Evolutionary conservation across 495 filamentous ascomycete species (phyloP).

Genomic region (Penicillium samsonianum): DNA sequence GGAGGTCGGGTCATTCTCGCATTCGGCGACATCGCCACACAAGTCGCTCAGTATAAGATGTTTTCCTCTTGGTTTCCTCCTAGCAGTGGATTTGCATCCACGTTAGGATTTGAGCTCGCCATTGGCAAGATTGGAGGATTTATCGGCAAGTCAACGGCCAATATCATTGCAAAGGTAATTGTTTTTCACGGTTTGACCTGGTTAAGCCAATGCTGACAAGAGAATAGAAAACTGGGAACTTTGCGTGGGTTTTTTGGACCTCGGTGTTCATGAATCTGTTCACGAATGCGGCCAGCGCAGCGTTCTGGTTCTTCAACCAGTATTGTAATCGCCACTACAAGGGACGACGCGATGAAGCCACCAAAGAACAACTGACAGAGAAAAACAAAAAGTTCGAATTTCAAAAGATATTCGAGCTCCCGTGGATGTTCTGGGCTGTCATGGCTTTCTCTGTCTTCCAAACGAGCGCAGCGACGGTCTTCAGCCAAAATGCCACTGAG

Average conservation of each 20-base stretch:
- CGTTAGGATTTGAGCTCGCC: conserved; percentile 43
- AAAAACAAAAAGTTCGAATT: conserved; percentile 50
- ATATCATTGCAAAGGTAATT: conserved; percentile 37
- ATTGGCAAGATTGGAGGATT: conserved; percentile 45
- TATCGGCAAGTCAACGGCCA: conserved; percentile 40
- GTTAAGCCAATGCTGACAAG: background rate
- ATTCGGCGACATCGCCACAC: conserved; percentile 48
- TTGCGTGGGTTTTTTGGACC: conserved; percentile 49
- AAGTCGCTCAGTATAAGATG: conserved; percentile 52
- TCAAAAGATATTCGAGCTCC: conserved; percentile 43
- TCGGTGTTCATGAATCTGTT: conserved; percentile 52
- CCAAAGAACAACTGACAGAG: conserved; percentile 43
- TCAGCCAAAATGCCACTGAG: conserved; percentile 48
- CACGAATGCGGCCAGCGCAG: conserved; percentile 40
- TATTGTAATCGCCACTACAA: conserved; percentile 37
- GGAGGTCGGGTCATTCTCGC: conserved; percentile 43
- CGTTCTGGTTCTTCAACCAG: conserved; percentile 46
- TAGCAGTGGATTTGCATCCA: conserved; percentile 48
- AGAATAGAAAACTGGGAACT: conserved; percentile 43
- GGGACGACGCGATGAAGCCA: conserved; percentile 39
- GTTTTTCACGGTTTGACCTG: background rate
- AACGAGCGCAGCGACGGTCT: conserved; percentile 41
- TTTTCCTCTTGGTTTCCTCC: conserved; percentile 53
- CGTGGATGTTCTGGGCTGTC: conserved; percentile 48
- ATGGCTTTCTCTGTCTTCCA: conserved; percentile 47